Conservation (phyloP, 2,329 filamentous ascomycete genomes). For the Furcasterigmium furcatum region DNA sequence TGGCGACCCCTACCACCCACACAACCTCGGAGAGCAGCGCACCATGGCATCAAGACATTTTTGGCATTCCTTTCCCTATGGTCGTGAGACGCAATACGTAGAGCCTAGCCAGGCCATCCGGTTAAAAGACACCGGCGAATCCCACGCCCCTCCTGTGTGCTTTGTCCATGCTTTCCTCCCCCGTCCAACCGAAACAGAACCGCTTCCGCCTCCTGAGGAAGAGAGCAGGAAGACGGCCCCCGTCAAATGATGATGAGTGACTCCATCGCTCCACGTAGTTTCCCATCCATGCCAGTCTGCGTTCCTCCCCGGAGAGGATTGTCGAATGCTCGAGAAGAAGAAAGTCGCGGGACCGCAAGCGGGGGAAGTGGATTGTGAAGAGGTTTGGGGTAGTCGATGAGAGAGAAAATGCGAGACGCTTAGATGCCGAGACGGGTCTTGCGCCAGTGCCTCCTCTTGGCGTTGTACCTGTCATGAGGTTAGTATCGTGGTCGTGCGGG, state of each 20-base stretch:
- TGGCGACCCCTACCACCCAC: no score
- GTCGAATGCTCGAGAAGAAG: no score
- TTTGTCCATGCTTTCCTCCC: conserved; percentile 5
- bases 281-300: no score
- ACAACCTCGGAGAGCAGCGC: no score
- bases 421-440: conserved; percentile 99
- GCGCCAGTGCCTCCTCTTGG: conserved; percentile 99
- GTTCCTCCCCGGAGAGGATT: no score
- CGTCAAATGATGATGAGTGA: neutral
- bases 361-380: conserved; percentile 14
- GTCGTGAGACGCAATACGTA: conserved; percentile 42
- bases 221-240: neutral
- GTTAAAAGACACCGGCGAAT: conserved; percentile 14
- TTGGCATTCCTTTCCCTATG: conserved; percentile 42
- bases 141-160: no score
- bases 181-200: neutral
- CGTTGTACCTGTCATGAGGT: conserved; percentile 79
- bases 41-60: conserved; percentile 9
- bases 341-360: no score
- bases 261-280: neutral
- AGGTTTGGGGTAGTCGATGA: conserved; percentile 20
- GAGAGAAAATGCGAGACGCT: conserved; percentile 50
- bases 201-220: conserved; percentile 1
- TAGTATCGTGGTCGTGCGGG: neutral
- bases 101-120: conserved; percentile 18